These are phyloP conservation scores for Detonula confervacea DNA, from an alignment of 352 stramenopile species.

Conservation along the genomic window DNA sequence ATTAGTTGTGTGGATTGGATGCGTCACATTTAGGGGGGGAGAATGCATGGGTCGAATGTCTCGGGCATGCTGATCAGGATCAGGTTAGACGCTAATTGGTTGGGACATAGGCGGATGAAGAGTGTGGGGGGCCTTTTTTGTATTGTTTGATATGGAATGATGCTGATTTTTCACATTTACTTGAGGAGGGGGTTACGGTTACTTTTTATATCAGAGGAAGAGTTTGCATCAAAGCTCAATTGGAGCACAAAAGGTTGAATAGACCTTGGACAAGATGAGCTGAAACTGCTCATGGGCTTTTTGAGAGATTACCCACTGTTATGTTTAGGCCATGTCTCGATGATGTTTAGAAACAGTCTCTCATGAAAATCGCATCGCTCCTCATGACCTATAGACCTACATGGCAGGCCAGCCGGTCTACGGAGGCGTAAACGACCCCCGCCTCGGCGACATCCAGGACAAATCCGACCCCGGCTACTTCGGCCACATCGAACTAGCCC, in stretches of 20 bases:
- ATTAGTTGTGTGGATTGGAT: neutral
- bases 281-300: conserved; percentile 9
- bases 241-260: no score
- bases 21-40: neutral
- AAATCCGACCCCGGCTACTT: conserved; percentile 99
- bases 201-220: no score
- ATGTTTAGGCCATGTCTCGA: neutral
- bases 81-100: no score
- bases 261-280: neutral
- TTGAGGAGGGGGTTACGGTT: no score
- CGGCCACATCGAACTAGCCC: conserved; percentile 97
- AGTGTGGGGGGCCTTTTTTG: no score
- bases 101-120: no score
- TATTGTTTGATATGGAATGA: no score
- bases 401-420: conserved; percentile 94
- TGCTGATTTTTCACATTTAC: no score
- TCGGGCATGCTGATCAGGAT: neutral
- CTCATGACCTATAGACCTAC: conserved; percentile 63
- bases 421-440: conserved; percentile 97
- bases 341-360: conserved; percentile 4
- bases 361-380: conserved; percentile 34
- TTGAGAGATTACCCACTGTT: conserved; percentile 2
- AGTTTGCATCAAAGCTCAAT: no score
- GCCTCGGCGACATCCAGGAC: conserved; percentile 94
- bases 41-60: neutral